phyloP scores from a whole-genome alignment of 164 flowering plant species.

The Platanus orientalis region DNA sequence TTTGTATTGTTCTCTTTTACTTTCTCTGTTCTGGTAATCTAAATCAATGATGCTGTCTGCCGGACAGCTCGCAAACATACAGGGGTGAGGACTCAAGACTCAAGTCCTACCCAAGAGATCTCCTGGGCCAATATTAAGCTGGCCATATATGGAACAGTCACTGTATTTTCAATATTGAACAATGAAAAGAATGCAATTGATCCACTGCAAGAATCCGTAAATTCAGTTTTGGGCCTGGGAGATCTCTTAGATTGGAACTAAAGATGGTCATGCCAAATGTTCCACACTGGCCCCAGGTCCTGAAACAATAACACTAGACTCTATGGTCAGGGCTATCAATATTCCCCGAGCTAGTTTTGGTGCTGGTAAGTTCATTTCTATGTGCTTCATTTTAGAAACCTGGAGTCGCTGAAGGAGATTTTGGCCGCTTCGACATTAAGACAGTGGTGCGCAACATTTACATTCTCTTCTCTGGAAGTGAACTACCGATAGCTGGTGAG shows the following conservation, averaged over 20 bases:
- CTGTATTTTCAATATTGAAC: too few species aligned
- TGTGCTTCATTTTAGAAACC: constrained; percentile 29
- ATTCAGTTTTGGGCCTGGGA: too few species aligned
- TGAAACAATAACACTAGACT: too few species aligned
- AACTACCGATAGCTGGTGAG: constrained; percentile 40
- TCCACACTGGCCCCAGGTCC: too few species aligned
- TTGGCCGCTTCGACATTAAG: constrained; percentile 40
- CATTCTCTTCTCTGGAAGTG: too few species aligned
- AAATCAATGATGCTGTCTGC: background rate
- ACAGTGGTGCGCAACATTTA: constrained; percentile 48
- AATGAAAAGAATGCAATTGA: too few species aligned
- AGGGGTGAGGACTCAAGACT: background rate
- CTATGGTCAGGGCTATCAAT: too few species aligned
- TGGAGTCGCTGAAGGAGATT: constrained; percentile 57
- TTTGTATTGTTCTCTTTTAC: background rate
- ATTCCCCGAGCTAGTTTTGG: background rate
- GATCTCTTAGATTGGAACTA: too few species aligned
- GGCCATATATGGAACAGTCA: too few species aligned
- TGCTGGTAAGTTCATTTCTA: background rate
- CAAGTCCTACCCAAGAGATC: background rate
- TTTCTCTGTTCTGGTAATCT: background rate
- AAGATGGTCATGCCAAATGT: too few species aligned
- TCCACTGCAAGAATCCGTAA: too few species aligned
- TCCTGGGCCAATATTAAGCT: too few species aligned
- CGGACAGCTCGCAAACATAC: background rate